These are phyloP conservation scores for Talaromyces amestolkiae DNA, from an alignment of 2,329 filamentous ascomycete species.

Conservation along the genomic window DNA sequence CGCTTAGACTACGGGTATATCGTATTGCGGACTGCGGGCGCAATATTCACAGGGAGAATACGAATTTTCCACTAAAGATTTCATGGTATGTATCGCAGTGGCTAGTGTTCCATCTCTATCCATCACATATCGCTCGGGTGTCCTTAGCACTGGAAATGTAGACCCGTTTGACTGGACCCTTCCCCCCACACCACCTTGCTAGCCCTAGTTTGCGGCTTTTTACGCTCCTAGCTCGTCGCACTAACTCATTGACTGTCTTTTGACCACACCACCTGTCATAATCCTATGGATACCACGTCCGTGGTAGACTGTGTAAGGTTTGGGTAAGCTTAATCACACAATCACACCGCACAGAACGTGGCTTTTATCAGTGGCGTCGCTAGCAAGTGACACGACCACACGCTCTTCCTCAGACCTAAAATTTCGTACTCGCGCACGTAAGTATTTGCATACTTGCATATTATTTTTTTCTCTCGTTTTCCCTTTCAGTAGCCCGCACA, in stretches of 20 bases:
- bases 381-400: not conserved
- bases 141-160: not conserved
- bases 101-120: not conserved
- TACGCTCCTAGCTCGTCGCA: not conserved
- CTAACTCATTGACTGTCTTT: slow-evolving; percentile 9
- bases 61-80: not conserved
- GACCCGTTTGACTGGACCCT: not conserved
- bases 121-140: not conserved
- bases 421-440: not conserved
- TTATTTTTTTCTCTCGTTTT: not conserved
- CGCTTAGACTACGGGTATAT: not conserved
- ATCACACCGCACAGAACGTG: slow-evolving; percentile 5
- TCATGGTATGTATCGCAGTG: slow-evolving; percentile 1
- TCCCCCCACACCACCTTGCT: not conserved
- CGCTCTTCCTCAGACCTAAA: not conserved
- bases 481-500: not conserved
- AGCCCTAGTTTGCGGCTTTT: not conserved
- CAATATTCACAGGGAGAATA: not conserved
- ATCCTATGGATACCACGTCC: not conserved
- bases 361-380: not conserved
- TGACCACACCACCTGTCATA: not conserved
- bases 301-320: not conserved
- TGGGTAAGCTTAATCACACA: not conserved
- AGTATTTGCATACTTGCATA: not conserved
- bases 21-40: not conserved